Evolutionary conservation across 768 basidiomycete species (phyloP).

Genomic region (Leucocoprinus birnbaumii): DNA sequence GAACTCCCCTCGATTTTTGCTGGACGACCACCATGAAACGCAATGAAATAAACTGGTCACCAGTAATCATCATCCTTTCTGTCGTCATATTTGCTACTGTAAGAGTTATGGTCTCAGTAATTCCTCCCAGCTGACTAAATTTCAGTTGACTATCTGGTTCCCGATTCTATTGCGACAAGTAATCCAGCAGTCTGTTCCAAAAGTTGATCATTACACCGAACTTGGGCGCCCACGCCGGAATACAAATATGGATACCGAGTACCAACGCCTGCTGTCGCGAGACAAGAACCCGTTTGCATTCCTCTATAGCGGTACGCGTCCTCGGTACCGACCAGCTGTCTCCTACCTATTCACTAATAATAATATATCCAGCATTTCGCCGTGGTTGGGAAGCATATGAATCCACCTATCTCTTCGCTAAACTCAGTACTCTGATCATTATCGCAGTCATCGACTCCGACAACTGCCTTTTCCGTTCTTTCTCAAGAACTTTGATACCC

Average conservation of each 20-base stretch:
- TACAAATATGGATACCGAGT: conserved; percentile 65
- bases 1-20: conserved; percentile 69
- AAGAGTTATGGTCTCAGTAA: conserved; percentile 20
- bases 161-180: conserved; percentile 59
- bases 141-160: conserved; percentile 67
- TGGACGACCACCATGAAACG: conserved; percentile 77
- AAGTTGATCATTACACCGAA: conserved; percentile 66
- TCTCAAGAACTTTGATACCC: conserved; percentile 45
- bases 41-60: conserved; percentile 69
- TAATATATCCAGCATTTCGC: conserved; percentile 52
- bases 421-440: conserved; percentile 63
- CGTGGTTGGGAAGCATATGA: conserved; percentile 67
- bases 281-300: conserved; percentile 71
- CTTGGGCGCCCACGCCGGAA: conserved; percentile 59
- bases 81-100: conserved; percentile 49
- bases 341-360: background rate
- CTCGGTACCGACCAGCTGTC: background rate
- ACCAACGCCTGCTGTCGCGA: conserved; percentile 58
- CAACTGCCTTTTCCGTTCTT: conserved; percentile 69
- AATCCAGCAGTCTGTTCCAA: conserved; percentile 56
- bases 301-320: conserved; percentile 61
- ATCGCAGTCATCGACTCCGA: conserved; percentile 65
- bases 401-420: conserved; percentile 64
- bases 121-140: background rate
- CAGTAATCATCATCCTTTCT: conserved; percentile 57